Evolutionary conservation across 1,139 yeast genomes (phyloP).

Genomic region (Nematodospora anomalae): DNA sequence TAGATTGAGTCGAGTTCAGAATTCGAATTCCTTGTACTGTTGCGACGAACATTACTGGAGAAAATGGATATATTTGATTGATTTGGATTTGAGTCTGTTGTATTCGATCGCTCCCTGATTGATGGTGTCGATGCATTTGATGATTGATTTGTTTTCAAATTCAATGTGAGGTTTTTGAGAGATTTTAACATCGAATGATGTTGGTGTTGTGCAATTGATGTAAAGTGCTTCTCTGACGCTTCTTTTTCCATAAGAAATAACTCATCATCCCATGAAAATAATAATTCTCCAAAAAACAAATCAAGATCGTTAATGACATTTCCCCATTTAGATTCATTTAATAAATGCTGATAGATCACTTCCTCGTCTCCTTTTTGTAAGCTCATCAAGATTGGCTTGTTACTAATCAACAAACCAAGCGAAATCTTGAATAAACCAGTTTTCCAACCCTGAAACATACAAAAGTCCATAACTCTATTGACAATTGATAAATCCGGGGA

Average conservation of each 20-base stretch:
- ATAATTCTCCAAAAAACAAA: slow-evolving; percentile 40
- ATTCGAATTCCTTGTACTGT: slow-evolving; percentile 18
- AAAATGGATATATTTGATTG: slow-evolving; percentile 19
- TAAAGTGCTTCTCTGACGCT: neutral
- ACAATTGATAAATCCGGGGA: slow-evolving; percentile 54
- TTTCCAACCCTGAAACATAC: slow-evolving; percentile 65
- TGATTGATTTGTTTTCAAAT: slow-evolving; percentile 2
- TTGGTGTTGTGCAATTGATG: neutral
- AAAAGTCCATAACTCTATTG: slow-evolving; percentile 54
- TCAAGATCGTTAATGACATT: slow-evolving; percentile 50
- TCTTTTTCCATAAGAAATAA: slow-evolving; percentile 21
- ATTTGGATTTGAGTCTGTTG: slow-evolving; percentile 7
- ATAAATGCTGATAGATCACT: slow-evolving; percentile 58
- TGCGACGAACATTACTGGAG: slow-evolving; percentile 5
- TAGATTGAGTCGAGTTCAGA: slow-evolving; percentile 33
- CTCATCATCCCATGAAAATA: slow-evolving; percentile 38
- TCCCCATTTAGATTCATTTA: slow-evolving; percentile 58
- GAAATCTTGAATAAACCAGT: slow-evolving; percentile 62
- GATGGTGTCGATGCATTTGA: slow-evolving; percentile 15
- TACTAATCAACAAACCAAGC: slow-evolving; percentile 52
- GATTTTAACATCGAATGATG: slow-evolving; percentile 1
- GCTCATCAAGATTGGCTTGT: slow-evolving; percentile 51
- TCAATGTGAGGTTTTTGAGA: neutral
- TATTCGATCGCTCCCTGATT: slow-evolving; percentile 1
- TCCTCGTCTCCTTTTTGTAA: slow-evolving; percentile 55